Conservation (phyloP, 148 eudicot species). For the Camellia japonica region DNA sequence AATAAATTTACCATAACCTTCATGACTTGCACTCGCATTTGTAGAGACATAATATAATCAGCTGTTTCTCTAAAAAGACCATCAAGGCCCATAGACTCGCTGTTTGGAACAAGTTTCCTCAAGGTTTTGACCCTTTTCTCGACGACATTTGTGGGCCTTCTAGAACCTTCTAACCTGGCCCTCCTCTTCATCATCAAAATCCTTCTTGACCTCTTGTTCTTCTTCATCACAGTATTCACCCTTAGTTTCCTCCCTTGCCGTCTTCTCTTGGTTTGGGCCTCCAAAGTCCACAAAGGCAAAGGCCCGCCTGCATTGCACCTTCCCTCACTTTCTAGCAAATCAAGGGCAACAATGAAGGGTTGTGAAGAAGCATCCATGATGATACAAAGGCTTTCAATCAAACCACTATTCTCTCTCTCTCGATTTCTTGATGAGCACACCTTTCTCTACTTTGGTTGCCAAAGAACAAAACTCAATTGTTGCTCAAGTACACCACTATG, state of each 20-base stretch:
- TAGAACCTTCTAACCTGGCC: conserved; percentile 20
- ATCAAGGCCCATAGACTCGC: conserved; percentile 39
- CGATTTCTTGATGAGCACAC: not conserved
- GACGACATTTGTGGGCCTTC: conserved; percentile 17
- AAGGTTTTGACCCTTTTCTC: conserved; percentile 49
- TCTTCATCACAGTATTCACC: not conserved
- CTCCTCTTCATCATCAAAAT: conserved; percentile 34
- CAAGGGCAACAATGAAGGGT: conserved; percentile 1
- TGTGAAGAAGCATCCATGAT: conserved; percentile 19
- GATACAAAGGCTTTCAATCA: not conserved
- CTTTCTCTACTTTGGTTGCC: not conserved
- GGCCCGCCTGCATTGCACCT: not conserved
- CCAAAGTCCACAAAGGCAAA: not conserved
- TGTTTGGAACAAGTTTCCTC: conserved; percentile 51
- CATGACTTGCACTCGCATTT: conserved; percentile 71
- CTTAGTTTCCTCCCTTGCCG: not conserved
- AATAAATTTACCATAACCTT: conserved; percentile 58
- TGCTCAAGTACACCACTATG: not conserved
- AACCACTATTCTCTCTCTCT: not conserved
- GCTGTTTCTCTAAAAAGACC: conserved; percentile 65
- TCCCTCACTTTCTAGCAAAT: conserved; percentile 10
- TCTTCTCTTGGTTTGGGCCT: not conserved
- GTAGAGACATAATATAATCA: conserved; percentile 58
- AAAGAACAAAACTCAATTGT: not conserved
- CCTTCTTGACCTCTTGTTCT: conserved; percentile 13